Conservation (phyloP, 73 alveolate species). For the Paramecium pentaurelia region DNA sequence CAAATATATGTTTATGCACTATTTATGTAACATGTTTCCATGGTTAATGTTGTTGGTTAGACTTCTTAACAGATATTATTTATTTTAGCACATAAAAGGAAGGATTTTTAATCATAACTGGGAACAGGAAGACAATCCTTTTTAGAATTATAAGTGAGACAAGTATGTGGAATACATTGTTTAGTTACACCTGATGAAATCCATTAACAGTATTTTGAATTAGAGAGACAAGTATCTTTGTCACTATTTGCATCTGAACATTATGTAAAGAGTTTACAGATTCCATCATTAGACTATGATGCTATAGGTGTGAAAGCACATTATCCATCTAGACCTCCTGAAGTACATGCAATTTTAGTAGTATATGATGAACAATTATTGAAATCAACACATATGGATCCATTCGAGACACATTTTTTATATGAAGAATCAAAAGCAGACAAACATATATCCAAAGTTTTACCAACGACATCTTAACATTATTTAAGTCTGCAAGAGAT, state of each 20-base stretch:
- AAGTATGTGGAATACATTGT: neutral
- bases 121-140: neutral
- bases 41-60: neutral
- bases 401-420: neutral
- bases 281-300: neutral
- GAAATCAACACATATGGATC: neutral
- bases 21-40: neutral
- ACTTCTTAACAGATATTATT: neutral
- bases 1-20: neutral
- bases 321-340: constrained; percentile 28
- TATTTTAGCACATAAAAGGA: neutral
- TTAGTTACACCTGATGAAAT: neutral
- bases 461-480: neutral
- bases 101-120: neutral
- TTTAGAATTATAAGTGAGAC: neutral
- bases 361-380: neutral
- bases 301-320: neutral
- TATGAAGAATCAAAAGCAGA: neutral
- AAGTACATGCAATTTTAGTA: neutral
- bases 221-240: neutral
- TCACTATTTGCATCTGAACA: constrained; percentile 38
- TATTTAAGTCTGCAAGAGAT: constrained; percentile 10
- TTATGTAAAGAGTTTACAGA: neutral
- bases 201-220: neutral
- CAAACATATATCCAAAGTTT: neutral